A percentile compares a stretch with the other conserved stretches of the same genome.
Conservation (phyloP, 2,329 filamentous ascomycete genomes). For the Diaporthe australafricana region DNA sequence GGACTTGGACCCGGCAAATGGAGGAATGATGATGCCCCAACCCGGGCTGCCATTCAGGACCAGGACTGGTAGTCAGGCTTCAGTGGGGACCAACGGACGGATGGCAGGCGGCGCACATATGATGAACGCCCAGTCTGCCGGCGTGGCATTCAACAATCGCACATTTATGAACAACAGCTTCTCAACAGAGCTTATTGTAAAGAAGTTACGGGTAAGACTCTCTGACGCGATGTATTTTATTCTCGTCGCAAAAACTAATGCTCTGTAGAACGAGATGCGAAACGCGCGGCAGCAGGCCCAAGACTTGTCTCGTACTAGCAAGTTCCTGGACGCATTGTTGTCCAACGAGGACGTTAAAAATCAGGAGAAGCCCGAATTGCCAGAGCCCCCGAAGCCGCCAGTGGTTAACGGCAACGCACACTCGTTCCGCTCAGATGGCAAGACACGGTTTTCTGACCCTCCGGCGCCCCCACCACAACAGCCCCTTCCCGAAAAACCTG, state of each 20-base stretch:
- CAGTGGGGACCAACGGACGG: constrained; percentile 70
- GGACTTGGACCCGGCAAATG: constrained; percentile 86
- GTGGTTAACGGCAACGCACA: constrained; percentile 63
- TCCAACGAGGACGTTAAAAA: constrained; percentile 76
- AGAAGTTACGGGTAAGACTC: constrained; percentile 79
- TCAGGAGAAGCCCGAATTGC: constrained; percentile 61
- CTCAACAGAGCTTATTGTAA: constrained; percentile 94
- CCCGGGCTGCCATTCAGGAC: constrained; percentile 77
- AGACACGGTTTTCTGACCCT: constrained; percentile 90
- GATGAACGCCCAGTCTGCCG: constrained; percentile 63
- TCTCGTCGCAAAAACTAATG: constrained; percentile 43
- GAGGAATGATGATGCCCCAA: constrained; percentile 76
- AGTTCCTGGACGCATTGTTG: constrained; percentile 82
- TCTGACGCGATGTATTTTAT: neutral
- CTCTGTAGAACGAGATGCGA: constrained; percentile 83
- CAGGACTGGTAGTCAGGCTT: constrained; percentile 75
- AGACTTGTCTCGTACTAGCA: constrained; percentile 84
- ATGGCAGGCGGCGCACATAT: constrained; percentile 63
- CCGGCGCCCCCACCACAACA: constrained; percentile 94
- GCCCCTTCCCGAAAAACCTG: constrained; percentile 92
- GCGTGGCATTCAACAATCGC: constrained; percentile 57
- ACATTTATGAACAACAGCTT: constrained; percentile 36
- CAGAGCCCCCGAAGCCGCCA: constrained; percentile 60
- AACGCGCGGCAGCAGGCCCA: constrained; percentile 88
- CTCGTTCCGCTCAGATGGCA: constrained; percentile 77